Conservation (phyloP, 441 rosid genomes). For the Sinapis alba region DNA sequence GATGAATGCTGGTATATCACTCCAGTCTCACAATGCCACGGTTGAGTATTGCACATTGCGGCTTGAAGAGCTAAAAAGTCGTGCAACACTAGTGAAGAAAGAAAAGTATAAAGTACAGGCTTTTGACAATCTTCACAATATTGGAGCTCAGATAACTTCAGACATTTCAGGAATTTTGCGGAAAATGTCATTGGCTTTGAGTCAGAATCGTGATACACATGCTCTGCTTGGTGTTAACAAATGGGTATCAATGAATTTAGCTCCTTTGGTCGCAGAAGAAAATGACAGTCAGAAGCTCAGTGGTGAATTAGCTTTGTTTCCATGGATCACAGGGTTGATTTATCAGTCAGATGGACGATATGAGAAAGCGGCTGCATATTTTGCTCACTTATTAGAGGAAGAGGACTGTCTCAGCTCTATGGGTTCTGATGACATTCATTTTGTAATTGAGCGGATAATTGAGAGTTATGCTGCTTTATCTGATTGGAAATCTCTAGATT, state of each 20-base stretch:
- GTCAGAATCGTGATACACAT: conserved; percentile 74
- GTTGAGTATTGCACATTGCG: conserved; percentile 87
- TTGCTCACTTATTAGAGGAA: conserved; percentile 75
- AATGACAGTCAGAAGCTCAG: conserved; percentile 49
- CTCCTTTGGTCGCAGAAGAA: conserved; percentile 74
- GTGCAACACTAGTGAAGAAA: conserved; percentile 58
- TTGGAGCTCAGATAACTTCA: conserved; percentile 60
- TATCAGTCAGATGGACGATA: conserved; percentile 90
- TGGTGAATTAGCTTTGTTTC: conserved; percentile 50
- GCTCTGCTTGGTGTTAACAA: conserved; percentile 83
- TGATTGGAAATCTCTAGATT: conserved; percentile 91
- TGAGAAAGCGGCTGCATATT: conserved; percentile 89
- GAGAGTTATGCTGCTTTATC: conserved; percentile 90
- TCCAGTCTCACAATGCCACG: conserved; percentile 91
- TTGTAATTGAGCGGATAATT: conserved; percentile 84
- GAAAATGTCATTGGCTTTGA: conserved; percentile 78
- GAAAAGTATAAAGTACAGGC: conserved; percentile 71
- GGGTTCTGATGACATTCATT: conserved; percentile 93
- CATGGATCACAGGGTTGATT: conserved; percentile 89
- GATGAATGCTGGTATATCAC: conserved; percentile 98
- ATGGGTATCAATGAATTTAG: conserved; percentile 79
- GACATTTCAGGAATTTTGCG: conserved; percentile 76
- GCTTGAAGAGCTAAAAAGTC: conserved; percentile 76
- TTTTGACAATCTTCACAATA: conserved; percentile 60
- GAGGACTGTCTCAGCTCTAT: conserved; percentile 84